phyloP scores from a whole-genome alignment of 345 rosid species.

The Capsella bursapastoris region DNA sequence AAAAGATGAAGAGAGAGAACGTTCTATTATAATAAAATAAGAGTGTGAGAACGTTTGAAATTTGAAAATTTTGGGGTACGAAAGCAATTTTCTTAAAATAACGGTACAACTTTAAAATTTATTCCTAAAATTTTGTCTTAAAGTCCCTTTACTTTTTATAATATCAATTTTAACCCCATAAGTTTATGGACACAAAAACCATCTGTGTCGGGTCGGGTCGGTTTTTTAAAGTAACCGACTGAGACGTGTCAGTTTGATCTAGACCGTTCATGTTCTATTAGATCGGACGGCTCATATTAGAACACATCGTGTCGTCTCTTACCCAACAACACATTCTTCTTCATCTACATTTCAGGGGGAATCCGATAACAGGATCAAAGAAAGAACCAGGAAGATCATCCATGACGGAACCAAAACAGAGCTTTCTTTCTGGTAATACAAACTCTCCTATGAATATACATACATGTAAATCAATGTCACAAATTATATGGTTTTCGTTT shows the following conservation, averaged over 20 bases:
- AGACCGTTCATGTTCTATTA: background rate
- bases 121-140: background rate
- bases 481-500: background rate
- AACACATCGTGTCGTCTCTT: slow-evolving; percentile 1
- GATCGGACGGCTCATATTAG: slow-evolving; percentile 17
- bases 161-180: slow-evolving; percentile 14
- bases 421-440: slow-evolving; percentile 26
- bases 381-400: slow-evolving; percentile 14
- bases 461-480: background rate
- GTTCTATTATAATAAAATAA: too few relatives aligned
- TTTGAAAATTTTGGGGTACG: slow-evolving; percentile 43
- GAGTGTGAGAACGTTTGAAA: slow-evolving; percentile 25
- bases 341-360: background rate
- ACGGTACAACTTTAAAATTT: slow-evolving; percentile 31
- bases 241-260: background rate
- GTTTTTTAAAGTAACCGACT: too few relatives aligned
- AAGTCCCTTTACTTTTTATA: background rate
- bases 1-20: slow-evolving; percentile 19
- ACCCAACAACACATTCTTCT: background rate
- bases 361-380: background rate
- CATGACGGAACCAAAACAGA: slow-evolving; percentile 40
- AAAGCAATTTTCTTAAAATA: slow-evolving; percentile 36
- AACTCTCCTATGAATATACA: background rate
- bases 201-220: background rate
- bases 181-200: background rate